Evolutionary conservation across 1,139 yeast species (phyloP).

Genomic region (Kluyveromyces sp.): DNA sequence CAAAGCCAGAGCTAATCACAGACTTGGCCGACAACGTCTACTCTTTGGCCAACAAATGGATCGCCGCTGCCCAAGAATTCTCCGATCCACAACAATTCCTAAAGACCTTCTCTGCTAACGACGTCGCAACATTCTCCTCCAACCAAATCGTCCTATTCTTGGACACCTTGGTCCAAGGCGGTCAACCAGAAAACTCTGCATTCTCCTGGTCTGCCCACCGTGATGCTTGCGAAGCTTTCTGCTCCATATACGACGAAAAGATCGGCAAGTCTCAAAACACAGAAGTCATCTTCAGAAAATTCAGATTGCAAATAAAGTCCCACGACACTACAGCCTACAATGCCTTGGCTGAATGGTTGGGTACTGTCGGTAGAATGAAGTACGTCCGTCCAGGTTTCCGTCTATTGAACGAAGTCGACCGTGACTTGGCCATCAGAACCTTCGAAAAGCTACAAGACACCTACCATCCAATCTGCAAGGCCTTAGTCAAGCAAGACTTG

Average conservation of each 20-base stretch:
- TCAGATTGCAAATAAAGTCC: slow-evolving; percentile 50
- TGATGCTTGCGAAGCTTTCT: slow-evolving; percentile 25
- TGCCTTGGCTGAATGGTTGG: slow-evolving; percentile 70
- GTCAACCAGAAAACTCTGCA: slow-evolving; percentile 12
- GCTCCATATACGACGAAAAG: slow-evolving; percentile 26
- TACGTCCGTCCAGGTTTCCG: slow-evolving; percentile 83
- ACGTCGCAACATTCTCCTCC: slow-evolving; percentile 52
- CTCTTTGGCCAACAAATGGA: slow-evolving; percentile 60
- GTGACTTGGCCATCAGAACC: slow-evolving; percentile 54
- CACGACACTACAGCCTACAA: slow-evolving; percentile 39
- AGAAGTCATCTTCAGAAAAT: slow-evolving; percentile 78
- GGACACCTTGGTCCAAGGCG: slow-evolving; percentile 48
- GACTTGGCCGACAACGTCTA: slow-evolving; percentile 68
- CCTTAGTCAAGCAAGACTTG: slow-evolving; percentile 71
- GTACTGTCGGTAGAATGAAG: slow-evolving; percentile 92
- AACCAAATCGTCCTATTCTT: slow-evolving; percentile 75
- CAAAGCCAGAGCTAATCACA: slow-evolving; percentile 74
- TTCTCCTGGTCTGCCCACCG: slow-evolving; percentile 26
- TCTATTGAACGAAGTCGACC: slow-evolving; percentile 56
- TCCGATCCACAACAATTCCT: slow-evolving; percentile 26
- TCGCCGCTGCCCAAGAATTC: slow-evolving; percentile 18
- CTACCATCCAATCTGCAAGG: slow-evolving; percentile 82
- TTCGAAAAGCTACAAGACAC: slow-evolving; percentile 49
- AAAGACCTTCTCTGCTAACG: slow-evolving; percentile 27
- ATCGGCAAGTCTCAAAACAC: slow-evolving; percentile 50